Evolutionary conservation across 2,329 filamentous ascomycete species (phyloP), one percentile per base, ranked within the genome.

Genomic region (Parascedosporium putredinis): DNA sequence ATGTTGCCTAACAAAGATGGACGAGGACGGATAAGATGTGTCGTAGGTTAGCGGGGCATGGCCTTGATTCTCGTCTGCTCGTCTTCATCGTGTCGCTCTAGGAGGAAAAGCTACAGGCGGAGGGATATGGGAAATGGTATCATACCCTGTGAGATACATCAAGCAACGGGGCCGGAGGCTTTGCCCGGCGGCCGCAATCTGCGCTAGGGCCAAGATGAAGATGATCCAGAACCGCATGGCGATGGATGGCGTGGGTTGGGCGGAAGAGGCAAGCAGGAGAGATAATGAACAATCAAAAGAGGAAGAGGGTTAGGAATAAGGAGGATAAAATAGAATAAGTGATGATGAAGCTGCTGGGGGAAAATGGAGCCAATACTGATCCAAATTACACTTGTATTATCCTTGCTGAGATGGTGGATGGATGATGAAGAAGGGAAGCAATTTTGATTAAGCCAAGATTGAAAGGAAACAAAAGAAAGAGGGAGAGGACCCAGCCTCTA

Each of bases 71-170:
- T 43, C 7, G 29, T 23, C 22, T 9, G 7, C 5, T 47, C 12
- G 18, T 20, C 24, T 33, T 16, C 1, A n/a, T 5, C 10, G 9
- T n/a, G 24, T n/a, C n/a, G 12, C 2, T 20, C n/a, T n/a, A 36
- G 16, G 40, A 1, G 5, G 16, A 12, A 44, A 2, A 8, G 24
- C n/a, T n/a, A 12, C 16, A 20, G 38, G 14, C 16, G 10, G 24
- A n/a, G 10, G 27, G 20, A 42, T n/a, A 14, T 29, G 43, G 33
- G 27, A 14, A 14, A 20, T 23, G 1, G 22, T 14, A 54, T 56
- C 60, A 55, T 54, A 73, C 73, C 74, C 72, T 1, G 73, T 75
- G 44, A 75, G 62, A 55, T 76, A 76, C 69, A 75, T 72, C 50
- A 74, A 56, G 43, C 64, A 70, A 40, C 62, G 58, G 20, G 20